Percentiles rank a stretch among this genome's conserved stretches.
phyloP scores from a whole-genome alignment of 164 flowering plant genomes.

The Piper betle region DNA sequence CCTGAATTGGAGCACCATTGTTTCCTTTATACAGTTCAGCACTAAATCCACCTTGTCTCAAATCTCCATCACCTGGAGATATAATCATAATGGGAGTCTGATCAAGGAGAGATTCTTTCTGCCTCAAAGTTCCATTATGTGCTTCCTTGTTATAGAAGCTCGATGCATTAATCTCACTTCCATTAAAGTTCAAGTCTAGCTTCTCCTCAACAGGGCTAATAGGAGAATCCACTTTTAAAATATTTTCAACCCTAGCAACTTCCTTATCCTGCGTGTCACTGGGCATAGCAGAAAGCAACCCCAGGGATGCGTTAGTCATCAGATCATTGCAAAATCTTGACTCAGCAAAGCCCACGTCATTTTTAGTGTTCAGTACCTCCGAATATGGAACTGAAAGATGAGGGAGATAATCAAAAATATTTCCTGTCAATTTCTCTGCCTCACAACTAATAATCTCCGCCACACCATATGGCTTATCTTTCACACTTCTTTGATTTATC shows the following conservation, averaged over 20 bases:
- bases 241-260: slow-evolving; percentile 4
- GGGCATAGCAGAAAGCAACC: slow-evolving; percentile 4
- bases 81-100: slow-evolving; percentile 9
- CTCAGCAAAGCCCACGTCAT: slow-evolving; percentile 4
- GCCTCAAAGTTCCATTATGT: slow-evolving; percentile 8
- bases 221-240: slow-evolving; percentile 13
- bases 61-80: slow-evolving; percentile 5
- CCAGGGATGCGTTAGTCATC: slow-evolving; percentile 4
- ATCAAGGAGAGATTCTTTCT: slow-evolving; percentile 21
- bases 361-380: slow-evolving; percentile 1
- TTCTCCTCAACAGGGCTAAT: slow-evolving; percentile 2
- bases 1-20: slow-evolving; percentile 9
- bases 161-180: slow-evolving; percentile 4
- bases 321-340: slow-evolving; percentile 8
- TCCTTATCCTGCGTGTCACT: slow-evolving; percentile 7
- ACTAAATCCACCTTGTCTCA: slow-evolving; percentile 3
- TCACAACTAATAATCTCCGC: not conserved
- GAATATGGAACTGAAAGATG: not conserved
- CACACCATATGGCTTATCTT: not conserved
- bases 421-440: not conserved
- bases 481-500: not conserved
- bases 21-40: slow-evolving; percentile 6
- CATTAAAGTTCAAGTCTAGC: slow-evolving; percentile 5
- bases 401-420: not conserved
- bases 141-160: slow-evolving; percentile 16